Evolutionary conservation across 768 basidiomycete species (phyloP).

Genomic region (Russula lepida): DNA sequence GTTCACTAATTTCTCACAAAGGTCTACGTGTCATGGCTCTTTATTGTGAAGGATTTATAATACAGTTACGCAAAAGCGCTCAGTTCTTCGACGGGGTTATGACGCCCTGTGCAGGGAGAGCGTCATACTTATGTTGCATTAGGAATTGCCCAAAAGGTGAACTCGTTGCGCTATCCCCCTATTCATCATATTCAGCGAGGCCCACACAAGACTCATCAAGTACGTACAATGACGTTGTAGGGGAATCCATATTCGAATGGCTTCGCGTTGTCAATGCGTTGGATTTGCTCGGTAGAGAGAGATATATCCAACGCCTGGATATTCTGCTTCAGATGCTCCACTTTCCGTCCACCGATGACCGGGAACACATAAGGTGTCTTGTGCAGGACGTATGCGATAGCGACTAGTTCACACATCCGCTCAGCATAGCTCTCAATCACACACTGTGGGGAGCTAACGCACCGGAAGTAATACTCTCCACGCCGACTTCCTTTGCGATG

Average conservation of each 20-base stretch:
- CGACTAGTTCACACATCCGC: constrained; percentile 28
- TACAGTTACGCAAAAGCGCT: too few species aligned
- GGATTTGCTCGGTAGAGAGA: constrained; percentile 40
- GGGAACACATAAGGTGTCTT: too few species aligned
- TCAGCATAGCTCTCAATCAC: neutral
- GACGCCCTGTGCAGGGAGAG: neutral
- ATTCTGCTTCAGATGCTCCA: too few species aligned
- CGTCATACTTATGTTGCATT: neutral
- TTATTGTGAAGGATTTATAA: too few species aligned
- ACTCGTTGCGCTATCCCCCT: neutral
- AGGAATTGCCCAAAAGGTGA: neutral
- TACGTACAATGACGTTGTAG: constrained; percentile 28
- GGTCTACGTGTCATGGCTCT: too few species aligned
- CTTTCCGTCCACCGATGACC: too few species aligned
- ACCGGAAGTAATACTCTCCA: constrained; percentile 41
- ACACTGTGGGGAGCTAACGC: constrained; percentile 10
- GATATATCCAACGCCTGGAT: constrained; percentile 42
- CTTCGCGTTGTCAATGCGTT: constrained; percentile 34
- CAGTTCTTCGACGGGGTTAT: neutral
- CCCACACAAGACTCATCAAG: too few species aligned
- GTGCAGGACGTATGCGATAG: too few species aligned
- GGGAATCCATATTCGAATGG: constrained; percentile 45
- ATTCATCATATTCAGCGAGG: too few species aligned
- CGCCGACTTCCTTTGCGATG: too few species aligned
- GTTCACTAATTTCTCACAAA: neutral